A percentile compares a stretch with the other conserved stretches of the same genome.
These are phyloP conservation scores for Mortierella sp. DNA, from an alignment of 371 early-diverging fungal species.

Conservation along the genomic window DNA sequence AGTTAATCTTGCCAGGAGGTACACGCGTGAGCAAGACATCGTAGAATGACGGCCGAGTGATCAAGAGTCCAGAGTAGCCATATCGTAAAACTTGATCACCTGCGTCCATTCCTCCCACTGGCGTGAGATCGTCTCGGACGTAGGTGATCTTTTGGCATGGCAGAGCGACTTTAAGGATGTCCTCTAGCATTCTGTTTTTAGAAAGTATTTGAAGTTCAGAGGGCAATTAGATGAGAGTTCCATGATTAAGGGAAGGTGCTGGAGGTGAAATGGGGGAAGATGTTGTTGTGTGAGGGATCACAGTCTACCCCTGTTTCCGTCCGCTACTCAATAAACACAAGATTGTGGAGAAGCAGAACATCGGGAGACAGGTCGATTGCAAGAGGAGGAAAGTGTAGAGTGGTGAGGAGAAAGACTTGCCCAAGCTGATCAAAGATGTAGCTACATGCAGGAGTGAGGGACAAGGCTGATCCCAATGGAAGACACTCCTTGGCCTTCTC, in stretches of 20 bases:
- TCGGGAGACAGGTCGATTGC: neutral
- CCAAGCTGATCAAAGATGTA: conserved; percentile 36
- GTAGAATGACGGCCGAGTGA: conserved; percentile 25
- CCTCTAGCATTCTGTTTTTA: conserved; percentile 16
- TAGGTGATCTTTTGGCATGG: conserved; percentile 32
- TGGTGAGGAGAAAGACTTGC: conserved; percentile 2
- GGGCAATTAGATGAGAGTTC: neutral
- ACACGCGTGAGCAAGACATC: conserved; percentile 24
- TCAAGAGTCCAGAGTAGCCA: conserved; percentile 24
- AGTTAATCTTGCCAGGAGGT: conserved; percentile 24
- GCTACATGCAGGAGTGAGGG: conserved; percentile 27
- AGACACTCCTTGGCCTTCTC: conserved; percentile 20
- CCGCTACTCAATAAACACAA: too few species aligned
- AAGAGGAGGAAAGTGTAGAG: too few species aligned
- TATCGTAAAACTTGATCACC: conserved; percentile 10
- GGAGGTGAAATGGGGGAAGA: too few species aligned
- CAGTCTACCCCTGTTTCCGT: too few species aligned
- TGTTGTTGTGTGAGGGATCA: too few species aligned
- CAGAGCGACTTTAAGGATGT: conserved; percentile 8
- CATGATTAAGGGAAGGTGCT: neutral
- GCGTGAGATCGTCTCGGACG: conserved; percentile 28
- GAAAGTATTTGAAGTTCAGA: too few species aligned
- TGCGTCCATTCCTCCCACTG: conserved; percentile 25
- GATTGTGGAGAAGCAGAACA: neutral
- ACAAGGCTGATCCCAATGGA: conserved; percentile 23